These are phyloP conservation scores for Penicillium mononematosum DNA, from an alignment of 495 filamentous ascomycete genomes.

Conservation along the genomic window DNA sequence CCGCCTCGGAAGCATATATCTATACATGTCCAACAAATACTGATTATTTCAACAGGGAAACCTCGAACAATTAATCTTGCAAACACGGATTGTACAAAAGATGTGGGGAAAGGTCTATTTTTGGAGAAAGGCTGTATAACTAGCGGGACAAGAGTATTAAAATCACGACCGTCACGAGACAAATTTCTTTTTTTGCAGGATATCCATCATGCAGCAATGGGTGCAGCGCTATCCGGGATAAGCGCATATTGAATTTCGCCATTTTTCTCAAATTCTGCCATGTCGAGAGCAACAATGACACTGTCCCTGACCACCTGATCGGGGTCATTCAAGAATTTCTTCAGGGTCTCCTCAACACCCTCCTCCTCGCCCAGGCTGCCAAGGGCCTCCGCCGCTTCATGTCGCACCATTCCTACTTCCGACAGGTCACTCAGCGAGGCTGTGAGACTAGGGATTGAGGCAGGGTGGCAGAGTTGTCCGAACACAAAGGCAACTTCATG, in stretches of 20 bases:
- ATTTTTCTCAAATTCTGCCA: slow-evolving; percentile 95
- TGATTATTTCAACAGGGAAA: slow-evolving; percentile 39
- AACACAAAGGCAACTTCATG: slow-evolving; percentile 99
- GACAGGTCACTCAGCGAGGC: slow-evolving; percentile 71
- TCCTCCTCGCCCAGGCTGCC: slow-evolving; percentile 92
- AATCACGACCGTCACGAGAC: slow-evolving; percentile 36
- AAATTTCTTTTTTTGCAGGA: slow-evolving; percentile 22
- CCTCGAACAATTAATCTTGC: slow-evolving; percentile 39
- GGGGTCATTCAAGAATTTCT: slow-evolving; percentile 80
- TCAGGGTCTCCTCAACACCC: slow-evolving; percentile 83
- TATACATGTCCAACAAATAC: neutral
- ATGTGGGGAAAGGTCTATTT: slow-evolving; percentile 25
- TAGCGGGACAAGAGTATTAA: slow-evolving; percentile 28
- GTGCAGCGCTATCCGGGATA: slow-evolving; percentile 59
- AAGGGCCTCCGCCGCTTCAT: slow-evolving; percentile 97
- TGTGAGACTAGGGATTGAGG: slow-evolving; percentile 87
- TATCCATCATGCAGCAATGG: slow-evolving; percentile 38
- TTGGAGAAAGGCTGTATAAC: slow-evolving; percentile 28
- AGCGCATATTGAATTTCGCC: slow-evolving; percentile 88
- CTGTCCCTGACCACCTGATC: slow-evolving; percentile 94
- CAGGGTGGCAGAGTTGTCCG: slow-evolving; percentile 90
- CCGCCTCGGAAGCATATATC: neutral
- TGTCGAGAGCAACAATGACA: slow-evolving; percentile 91
- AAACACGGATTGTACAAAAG: slow-evolving; percentile 25
- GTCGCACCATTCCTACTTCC: slow-evolving; percentile 93